A percentile compares a stretch with the other conserved stretches of the same genome.
These are phyloP conservation scores for Marchantia polymorpha DNA, from an alignment of 225 moss, liverwort and hornwort genomes.

Conservation along the genomic window DNA sequence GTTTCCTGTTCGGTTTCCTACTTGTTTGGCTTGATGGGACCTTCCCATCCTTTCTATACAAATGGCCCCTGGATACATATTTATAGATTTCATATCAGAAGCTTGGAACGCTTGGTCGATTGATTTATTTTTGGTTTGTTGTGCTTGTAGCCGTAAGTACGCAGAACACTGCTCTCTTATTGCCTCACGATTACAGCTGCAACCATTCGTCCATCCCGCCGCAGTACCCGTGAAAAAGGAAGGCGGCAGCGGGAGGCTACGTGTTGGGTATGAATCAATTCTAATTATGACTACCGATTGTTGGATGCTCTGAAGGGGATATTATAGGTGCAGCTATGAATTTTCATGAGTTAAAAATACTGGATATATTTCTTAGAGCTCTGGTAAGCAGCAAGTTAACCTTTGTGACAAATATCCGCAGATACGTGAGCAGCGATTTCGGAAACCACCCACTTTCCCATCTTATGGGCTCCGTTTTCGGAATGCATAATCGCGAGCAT, in stretches of 20 bases:
- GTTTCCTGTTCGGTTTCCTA: too few relatives aligned
- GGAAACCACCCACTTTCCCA: conserved; percentile 93
- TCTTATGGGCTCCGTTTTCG: conserved; percentile 93
- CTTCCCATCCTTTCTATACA: background rate
- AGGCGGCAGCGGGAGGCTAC: conserved; percentile 76
- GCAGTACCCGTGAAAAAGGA: conserved; percentile 67
- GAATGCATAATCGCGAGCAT: conserved; percentile 78
- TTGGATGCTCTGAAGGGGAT: background rate
- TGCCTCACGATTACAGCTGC: conserved; percentile 65
- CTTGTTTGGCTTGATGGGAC: background rate
- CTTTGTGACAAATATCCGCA: conserved; percentile 38
- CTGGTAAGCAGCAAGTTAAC: too few relatives aligned
- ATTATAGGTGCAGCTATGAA: background rate
- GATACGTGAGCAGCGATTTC: conserved; percentile 94
- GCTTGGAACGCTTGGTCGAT: background rate
- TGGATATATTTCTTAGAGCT: background rate
- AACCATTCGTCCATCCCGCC: conserved; percentile 64
- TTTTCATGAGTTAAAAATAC: too few relatives aligned
- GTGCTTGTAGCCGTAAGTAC: conserved; percentile 73
- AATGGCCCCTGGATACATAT: background rate
- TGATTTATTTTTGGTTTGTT: conserved; percentile 6
- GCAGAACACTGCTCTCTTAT: conserved; percentile 94
- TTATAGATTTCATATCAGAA: background rate
- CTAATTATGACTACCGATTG: background rate
- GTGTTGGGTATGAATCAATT: conserved; percentile 63